phyloP scores from a whole-genome alignment of 192 early-diverging fungal genomes.

The Haplosporangium gracile region DNA sequence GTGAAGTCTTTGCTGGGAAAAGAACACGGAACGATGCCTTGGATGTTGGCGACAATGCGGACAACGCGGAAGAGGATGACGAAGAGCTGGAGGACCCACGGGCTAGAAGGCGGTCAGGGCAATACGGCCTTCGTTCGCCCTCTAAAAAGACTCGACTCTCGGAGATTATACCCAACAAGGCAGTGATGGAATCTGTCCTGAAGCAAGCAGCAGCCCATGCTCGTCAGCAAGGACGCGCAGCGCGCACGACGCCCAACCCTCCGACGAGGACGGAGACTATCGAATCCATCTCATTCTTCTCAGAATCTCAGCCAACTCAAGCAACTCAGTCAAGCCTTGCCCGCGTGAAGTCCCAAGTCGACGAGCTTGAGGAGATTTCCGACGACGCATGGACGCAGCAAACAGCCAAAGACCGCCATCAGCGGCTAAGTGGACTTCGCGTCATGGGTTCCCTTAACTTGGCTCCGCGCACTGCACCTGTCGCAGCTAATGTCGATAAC shows the following conservation, averaged over 20 bases:
- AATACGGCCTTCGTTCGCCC: conserved; percentile 10
- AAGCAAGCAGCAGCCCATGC: conserved; percentile 8
- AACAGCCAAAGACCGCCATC: not conserved
- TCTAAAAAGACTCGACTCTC: conserved; percentile 24
- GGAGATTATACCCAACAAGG: conserved; percentile 18
- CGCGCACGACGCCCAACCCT: not conserved
- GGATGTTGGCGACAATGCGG: not conserved
- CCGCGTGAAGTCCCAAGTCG: not conserved
- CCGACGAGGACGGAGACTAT: conserved; percentile 27
- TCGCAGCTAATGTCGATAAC: not conserved
- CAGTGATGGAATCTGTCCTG: conserved; percentile 17
- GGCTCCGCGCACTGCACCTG: not conserved
- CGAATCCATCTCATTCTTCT: conserved; percentile 25
- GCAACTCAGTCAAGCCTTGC: not conserved
- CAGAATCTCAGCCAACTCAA: conserved; percentile 14
- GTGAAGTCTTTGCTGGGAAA: not conserved
- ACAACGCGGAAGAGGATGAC: conserved; percentile 15
- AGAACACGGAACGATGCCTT: not conserved
- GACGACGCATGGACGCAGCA: conserved; percentile 29
- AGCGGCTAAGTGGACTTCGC: conserved; percentile 22
- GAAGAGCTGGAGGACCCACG: conserved; percentile 31
- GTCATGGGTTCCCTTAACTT: not conserved
- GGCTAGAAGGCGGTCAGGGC: conserved; percentile 20
- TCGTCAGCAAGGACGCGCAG: conserved; percentile 5
- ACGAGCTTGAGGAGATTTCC: conserved; percentile 44